A percentile compares a stretch with the other conserved stretches of the same genome.
Conservation (phyloP, 768 basidiomycete species). For the Suillus sp. region DNA sequence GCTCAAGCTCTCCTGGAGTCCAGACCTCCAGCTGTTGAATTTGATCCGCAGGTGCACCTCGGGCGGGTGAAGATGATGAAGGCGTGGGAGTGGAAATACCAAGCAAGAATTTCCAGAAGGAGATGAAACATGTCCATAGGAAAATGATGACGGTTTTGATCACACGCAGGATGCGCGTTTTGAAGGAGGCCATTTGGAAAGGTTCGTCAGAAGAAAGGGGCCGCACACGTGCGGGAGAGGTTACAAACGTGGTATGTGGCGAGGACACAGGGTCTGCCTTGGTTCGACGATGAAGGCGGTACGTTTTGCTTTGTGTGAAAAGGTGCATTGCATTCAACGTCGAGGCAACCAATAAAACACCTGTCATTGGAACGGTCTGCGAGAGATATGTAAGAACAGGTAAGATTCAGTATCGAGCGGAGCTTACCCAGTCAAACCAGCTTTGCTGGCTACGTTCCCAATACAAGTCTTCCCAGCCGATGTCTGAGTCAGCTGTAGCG, state of each 20-base stretch:
- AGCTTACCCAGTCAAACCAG: constrained; percentile 81
- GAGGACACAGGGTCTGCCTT: constrained; percentile 65
- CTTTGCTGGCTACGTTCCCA: constrained; percentile 60
- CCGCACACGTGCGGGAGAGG: constrained; percentile 37
- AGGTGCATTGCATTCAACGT: constrained; percentile 64
- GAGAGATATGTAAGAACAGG: constrained; percentile 16
- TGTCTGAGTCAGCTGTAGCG: constrained; percentile 61
- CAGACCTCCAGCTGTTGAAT: constrained; percentile 83
- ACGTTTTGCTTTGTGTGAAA: constrained; percentile 68
- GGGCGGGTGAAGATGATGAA: constrained; percentile 34
- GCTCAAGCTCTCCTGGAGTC: constrained; percentile 73
- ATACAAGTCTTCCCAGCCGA: constrained; percentile 81
- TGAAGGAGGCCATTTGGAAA: constrained; percentile 46
- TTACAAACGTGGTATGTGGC: constrained; percentile 67
- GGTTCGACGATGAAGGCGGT: constrained; percentile 62
- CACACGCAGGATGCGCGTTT: constrained; percentile 36
- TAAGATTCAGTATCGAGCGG: not conserved
- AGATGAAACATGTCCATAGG: constrained; percentile 54
- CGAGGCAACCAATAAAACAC: constrained; percentile 56
- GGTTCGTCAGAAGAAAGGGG: constrained; percentile 33
- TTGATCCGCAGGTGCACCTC: constrained; percentile 44
- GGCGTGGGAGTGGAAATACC: constrained; percentile 54
- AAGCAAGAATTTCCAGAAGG: constrained; percentile 67
- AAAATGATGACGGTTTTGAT: constrained; percentile 39
- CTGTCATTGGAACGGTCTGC: constrained; percentile 67